A percentile compares a stretch with the other conserved stretches of the same genome.
Conservation (phyloP, 352 stramenopile genomes). For the Globisporangium viniferum region DNA sequence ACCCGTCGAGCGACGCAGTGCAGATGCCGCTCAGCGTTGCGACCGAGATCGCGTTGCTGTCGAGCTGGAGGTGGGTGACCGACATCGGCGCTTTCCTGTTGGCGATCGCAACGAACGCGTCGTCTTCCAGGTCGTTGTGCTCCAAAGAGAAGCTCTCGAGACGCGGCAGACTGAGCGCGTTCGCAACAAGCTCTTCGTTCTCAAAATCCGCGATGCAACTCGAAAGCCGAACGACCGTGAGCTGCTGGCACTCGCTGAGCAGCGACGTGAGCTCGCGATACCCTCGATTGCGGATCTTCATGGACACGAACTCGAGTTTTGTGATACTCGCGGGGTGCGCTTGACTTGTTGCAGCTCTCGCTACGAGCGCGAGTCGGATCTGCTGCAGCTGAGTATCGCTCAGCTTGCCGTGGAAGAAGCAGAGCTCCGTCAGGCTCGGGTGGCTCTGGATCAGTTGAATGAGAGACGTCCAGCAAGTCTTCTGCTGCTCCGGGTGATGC, state of each 20-base stretch:
- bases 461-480: conserved; percentile 42
- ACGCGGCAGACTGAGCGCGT: conserved; percentile 26
- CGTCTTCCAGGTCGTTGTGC: conserved; percentile 77
- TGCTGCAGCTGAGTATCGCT: conserved; percentile 39
- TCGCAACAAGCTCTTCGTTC: conserved; percentile 44
- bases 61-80: conserved; percentile 47
- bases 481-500: conserved; percentile 71
- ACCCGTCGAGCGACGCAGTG: conserved; percentile 41
- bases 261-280: conserved; percentile 48
- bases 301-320: conserved; percentile 63
- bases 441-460: conserved; percentile 29
- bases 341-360: neutral
- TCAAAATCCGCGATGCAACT: conserved; percentile 63
- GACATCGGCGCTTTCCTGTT: conserved; percentile 22
- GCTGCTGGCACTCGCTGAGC: conserved; percentile 24
- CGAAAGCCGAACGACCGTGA: conserved; percentile 52
- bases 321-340: conserved; percentile 18
- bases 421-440: conserved; percentile 37
- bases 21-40: conserved; percentile 45
- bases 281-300: conserved; percentile 48
- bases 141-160: conserved; percentile 60
- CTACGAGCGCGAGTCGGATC: conserved; percentile 28
- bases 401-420: conserved; percentile 75
- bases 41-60: conserved; percentile 56
- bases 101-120: conserved; percentile 41